Evolutionary conservation across 2,329 filamentous ascomycete species (phyloP).

Genomic region (Phialemonium atrogriseum): DNA sequence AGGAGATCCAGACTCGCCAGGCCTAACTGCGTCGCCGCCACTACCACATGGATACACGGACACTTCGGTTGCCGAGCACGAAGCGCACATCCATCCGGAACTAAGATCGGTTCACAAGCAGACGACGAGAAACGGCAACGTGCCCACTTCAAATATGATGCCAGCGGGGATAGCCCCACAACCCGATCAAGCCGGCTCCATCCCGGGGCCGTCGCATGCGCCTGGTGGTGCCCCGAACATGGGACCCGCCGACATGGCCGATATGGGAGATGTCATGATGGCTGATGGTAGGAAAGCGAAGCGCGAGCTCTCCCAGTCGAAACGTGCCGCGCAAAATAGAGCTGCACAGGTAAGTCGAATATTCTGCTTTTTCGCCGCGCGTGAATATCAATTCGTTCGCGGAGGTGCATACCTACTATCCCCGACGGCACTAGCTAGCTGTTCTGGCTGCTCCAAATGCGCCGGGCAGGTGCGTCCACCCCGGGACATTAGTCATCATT

Average conservation of each 20-base stretch:
- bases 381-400: conserved; percentile 1
- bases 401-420: too few species aligned
- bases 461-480: too few species aligned
- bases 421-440: too few species aligned
- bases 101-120: conserved; percentile 24
- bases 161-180: conserved; percentile 16
- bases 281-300: conserved; percentile 67
- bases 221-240: conserved; percentile 15
- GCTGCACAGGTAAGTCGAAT: conserved; percentile 77
- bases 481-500: too few species aligned
- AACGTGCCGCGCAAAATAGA: conserved; percentile 92
- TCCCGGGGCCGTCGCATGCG: conserved; percentile 23
- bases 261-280: conserved; percentile 23
- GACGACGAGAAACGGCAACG: conserved; percentile 10
- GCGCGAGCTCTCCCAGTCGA: conserved; percentile 87
- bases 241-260: conserved; percentile 17
- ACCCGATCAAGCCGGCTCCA: conserved; percentile 15
- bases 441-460: too few species aligned
- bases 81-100: conserved; percentile 41
- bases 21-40: conserved; percentile 10
- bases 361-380: conserved; percentile 5
- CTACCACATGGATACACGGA: conserved; percentile 37
- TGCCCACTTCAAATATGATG: conserved; percentile 24
- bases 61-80: conserved; percentile 23
- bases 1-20: conserved; percentile 9